A percentile compares a stretch with the other conserved stretches of the same genome.
Conservation (phyloP, 306 rosid genomes). For the Mucuna pruriens region DNA sequence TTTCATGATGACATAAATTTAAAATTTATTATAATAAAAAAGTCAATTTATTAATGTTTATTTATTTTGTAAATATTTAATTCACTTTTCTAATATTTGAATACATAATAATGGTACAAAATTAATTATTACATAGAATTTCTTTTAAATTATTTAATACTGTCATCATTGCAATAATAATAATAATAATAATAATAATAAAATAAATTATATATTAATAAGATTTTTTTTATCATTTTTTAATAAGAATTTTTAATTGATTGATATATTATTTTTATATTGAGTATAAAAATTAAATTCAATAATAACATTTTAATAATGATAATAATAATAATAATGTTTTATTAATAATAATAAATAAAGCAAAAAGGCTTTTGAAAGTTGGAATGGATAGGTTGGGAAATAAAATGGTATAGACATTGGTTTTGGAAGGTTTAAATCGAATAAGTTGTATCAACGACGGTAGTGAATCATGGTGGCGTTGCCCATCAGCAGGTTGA, state of each 20-base stretch:
- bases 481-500: constrained; percentile 38
- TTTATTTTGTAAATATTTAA: not conserved
- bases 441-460: not conserved
- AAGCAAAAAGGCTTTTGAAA: not conserved
- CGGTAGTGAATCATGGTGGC: constrained; percentile 15
- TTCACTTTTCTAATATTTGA: not conserved
- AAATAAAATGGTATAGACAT: not conserved
- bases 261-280: no score
- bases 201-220: not conserved
- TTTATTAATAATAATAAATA: no score
- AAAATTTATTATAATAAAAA: not conserved
- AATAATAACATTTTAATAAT: no score
- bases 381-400: not conserved
- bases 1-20: not conserved
- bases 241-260: no score
- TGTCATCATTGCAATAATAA: not conserved
- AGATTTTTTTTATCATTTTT: no score
- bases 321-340: no score
- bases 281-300: no score
- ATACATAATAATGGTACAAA: not conserved
- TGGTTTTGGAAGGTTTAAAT: not conserved
- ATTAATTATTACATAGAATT: not conserved
- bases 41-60: not conserved
- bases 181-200: not conserved
- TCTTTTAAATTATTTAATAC: not conserved